These are phyloP conservation scores for Neurospora intermedia DNA, from an alignment of 495 filamentous ascomycete species.

Conservation along the genomic window DNA sequence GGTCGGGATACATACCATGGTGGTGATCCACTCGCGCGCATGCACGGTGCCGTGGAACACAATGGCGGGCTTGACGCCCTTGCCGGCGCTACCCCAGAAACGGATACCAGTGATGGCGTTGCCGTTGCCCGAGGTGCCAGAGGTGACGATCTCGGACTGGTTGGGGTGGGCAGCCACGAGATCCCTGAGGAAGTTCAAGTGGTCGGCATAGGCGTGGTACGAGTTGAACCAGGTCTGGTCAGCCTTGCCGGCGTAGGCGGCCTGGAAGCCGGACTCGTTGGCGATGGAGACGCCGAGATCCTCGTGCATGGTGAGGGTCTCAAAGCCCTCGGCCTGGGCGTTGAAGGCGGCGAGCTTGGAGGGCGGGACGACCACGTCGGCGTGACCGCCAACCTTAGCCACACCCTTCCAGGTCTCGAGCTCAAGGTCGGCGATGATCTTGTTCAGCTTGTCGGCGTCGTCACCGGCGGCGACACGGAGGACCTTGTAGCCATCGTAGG, in stretches of 20 bases:
- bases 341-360: conserved; percentile 12
- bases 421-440: conserved; percentile 15
- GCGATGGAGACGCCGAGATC: conserved; percentile 20
- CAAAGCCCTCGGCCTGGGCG: conserved; percentile 9
- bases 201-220: conserved; percentile 48
- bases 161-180: conserved; percentile 35
- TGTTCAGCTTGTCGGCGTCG: conserved; percentile 13
- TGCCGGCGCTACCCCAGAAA: conserved; percentile 43
- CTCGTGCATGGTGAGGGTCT: conserved; percentile 19
- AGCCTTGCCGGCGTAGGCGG: conserved; percentile 11
- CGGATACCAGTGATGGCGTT: conserved; percentile 47
- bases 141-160: conserved; percentile 42
- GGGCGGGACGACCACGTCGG: conserved; percentile 24
- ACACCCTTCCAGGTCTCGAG: conserved; percentile 23
- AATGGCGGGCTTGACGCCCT: conserved; percentile 45
- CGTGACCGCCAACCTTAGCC: conserved; percentile 8
- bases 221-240: conserved; percentile 41
- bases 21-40: conserved; percentile 55
- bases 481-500: conserved; percentile 23
- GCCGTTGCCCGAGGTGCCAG: conserved; percentile 41
- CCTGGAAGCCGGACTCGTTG: conserved; percentile 11
- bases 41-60: conserved; percentile 54
- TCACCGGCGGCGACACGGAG: conserved; percentile 17
- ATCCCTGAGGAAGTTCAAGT: conserved; percentile 41
- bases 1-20: conserved; percentile 20